Evolutionary conservation across 495 filamentous ascomycete genomes (phyloP).

Genomic region (Penicillium paradoxum): DNA sequence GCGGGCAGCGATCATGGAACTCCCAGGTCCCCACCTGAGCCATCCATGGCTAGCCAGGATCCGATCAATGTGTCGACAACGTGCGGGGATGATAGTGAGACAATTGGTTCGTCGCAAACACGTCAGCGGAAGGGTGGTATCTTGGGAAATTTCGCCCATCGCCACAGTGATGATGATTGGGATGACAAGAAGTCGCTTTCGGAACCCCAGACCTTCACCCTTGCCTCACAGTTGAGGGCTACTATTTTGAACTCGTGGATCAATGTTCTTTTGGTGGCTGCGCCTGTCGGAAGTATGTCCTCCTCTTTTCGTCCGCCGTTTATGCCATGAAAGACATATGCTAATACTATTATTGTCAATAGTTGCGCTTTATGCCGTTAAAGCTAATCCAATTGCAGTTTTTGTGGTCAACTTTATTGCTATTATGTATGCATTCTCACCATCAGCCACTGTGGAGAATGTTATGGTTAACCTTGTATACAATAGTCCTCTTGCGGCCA

Average conservation of each 20-base stretch:
- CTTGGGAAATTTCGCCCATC: slow-evolving; percentile 14
- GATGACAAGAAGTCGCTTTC: slow-evolving; percentile 25
- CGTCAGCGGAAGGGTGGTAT: slow-evolving; percentile 26
- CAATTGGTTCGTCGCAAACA: slow-evolving; percentile 9
- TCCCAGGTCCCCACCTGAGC: slow-evolving; percentile 16
- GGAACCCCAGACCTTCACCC: slow-evolving; percentile 54
- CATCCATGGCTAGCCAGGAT: slow-evolving; percentile 31
- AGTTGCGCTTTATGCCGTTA: slow-evolving; percentile 63
- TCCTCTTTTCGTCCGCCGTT: neutral
- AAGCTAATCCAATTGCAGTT: slow-evolving; percentile 53
- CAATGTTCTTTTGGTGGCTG: slow-evolving; percentile 74
- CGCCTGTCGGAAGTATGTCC: slow-evolving; percentile 59
- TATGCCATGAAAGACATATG: neutral
- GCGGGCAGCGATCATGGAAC: slow-evolving; percentile 18
- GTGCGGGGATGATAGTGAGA: slow-evolving; percentile 11
- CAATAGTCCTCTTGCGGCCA: slow-evolving; percentile 46
- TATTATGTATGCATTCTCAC: slow-evolving; percentile 50
- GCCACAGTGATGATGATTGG: neutral
- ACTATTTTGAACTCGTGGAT: slow-evolving; percentile 78
- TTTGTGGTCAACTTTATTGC: slow-evolving; percentile 88
- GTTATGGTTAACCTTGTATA: neutral
- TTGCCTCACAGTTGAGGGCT: slow-evolving; percentile 62
- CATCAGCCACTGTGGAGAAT: neutral
- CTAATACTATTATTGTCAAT: slow-evolving; percentile 3
- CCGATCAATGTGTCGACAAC: slow-evolving; percentile 33